Percentiles rank a stretch among this genome's conserved stretches.
These are phyloP conservation scores for Sarocladium kiliense DNA, from an alignment of 2,329 filamentous ascomycete genomes.

Conservation along the genomic window DNA sequence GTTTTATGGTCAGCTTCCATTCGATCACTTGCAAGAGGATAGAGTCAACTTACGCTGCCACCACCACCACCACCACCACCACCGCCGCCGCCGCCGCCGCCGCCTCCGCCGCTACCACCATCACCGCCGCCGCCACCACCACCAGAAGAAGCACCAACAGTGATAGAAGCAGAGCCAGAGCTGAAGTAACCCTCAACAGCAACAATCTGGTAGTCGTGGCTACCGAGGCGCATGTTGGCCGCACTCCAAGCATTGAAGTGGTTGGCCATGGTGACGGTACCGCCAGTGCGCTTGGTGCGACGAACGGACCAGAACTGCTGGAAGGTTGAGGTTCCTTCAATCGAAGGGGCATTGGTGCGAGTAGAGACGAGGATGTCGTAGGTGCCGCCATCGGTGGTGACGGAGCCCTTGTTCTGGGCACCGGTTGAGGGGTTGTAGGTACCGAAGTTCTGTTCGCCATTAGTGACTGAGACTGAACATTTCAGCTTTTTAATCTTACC, in stretches of 20 bases:
- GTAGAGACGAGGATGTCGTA: conserved; percentile 33
- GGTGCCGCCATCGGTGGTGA: conserved; percentile 29
- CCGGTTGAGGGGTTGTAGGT: conserved; percentile 30
- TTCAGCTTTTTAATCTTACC: not conserved
- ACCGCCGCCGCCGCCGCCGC: not conserved
- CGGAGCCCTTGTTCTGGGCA: conserved; percentile 25
- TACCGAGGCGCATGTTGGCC: conserved; percentile 42
- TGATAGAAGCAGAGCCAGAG: conserved; percentile 42
- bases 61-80: not conserved
- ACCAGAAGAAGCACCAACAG: conserved; percentile 22
- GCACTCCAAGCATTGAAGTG: conserved; percentile 50
- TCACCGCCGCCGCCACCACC: not conserved
- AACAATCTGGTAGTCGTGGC: conserved; percentile 48
- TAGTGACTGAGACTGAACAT: conserved; percentile 11
- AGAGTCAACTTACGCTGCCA: conserved; percentile 3
- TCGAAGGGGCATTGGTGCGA: conserved; percentile 38
- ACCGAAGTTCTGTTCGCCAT: conserved; percentile 28
- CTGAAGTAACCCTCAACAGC: conserved; percentile 50
- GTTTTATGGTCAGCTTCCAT: not conserved
- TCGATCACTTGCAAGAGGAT: not conserved
- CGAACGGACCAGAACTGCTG: conserved; percentile 50
- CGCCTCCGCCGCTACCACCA: not conserved
- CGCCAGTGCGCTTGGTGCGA: conserved; percentile 41
- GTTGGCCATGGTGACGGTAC: conserved; percentile 42
- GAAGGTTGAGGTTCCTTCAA: conserved; percentile 44